These are phyloP conservation scores for Leishmania guyanensis DNA, from an alignment of 208 protist species.

Conservation along the genomic window DNA sequence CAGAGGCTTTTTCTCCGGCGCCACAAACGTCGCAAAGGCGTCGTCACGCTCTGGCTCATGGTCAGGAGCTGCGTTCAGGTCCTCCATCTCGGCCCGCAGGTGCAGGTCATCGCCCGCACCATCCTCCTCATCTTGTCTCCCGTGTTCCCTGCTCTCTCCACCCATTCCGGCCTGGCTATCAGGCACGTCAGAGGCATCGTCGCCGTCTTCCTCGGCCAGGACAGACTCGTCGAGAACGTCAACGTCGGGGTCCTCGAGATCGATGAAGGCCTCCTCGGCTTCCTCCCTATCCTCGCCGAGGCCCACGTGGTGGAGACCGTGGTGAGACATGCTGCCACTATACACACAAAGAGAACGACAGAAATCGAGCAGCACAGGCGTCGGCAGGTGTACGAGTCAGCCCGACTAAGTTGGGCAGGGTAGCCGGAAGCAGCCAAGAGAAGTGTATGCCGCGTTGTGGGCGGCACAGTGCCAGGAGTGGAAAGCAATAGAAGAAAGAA, in stretches of 20 bases:
- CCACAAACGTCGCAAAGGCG: constrained; percentile 57
- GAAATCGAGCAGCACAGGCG: background rate
- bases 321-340: constrained; percentile 17
- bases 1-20: constrained; percentile 56
- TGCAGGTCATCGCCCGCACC: constrained; percentile 33
- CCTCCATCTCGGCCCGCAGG: constrained; percentile 51
- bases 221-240: constrained; percentile 70
- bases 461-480: background rate
- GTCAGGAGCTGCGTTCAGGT: constrained; percentile 81
- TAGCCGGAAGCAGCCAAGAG: background rate
- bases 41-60: constrained; percentile 82
- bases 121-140: constrained; percentile 14
- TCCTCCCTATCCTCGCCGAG: constrained; percentile 42
- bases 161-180: constrained; percentile 22
- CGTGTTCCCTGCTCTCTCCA: constrained; percentile 15
- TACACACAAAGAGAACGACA: constrained; percentile 4
- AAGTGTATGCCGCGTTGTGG: background rate
- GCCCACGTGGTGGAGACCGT: constrained; percentile 18
- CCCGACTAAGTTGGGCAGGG: background rate
- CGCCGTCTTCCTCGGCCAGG: constrained; percentile 28
- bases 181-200: constrained; percentile 34
- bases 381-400: background rate
- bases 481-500: background rate
- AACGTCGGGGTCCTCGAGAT: constrained; percentile 84
- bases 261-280: constrained; percentile 75